Base-by-base conservation (phyloP, 2,329 filamentous ascomycete species). In the Rutstroemia sp. region DNA sequence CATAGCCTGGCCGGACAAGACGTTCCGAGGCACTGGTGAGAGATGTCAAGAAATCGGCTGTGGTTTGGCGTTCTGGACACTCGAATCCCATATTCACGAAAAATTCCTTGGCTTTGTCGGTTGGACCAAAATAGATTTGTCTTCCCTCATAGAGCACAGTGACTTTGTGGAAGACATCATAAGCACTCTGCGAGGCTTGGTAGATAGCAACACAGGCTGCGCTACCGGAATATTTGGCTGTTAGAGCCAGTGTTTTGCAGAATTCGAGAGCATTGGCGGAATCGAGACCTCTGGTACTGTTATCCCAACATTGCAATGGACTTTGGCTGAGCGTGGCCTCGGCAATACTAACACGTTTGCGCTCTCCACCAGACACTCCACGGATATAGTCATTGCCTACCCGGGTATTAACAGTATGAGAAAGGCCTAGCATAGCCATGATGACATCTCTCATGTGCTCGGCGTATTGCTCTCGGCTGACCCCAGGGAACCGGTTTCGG, bases 311-410 rank as follows among this genome's bases (percentile, higher is more conserved):
- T 9, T 62, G 63, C 48, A 70, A 66, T 40, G 78, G 83, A 0
- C 83, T 81, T 16, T 76, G 71, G 1, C 74, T 75, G 9, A 79
- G 78, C 0, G 81, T 79, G 62, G 88, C 89, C 70, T 94, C 89
- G 0, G 87, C 88, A 58, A 94, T 90, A 45, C 84, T 88, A 7
- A 94, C 89, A 68, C 90, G 84, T 73, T 95, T 92, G 53, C 85
- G 76, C 67, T 89, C 86, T 21, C 86, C 86, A 21, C 86, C 86
- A 2, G 81, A 85, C 0, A 89, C 80, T 46, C 88, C 88, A 5
- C 68, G 82, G 2, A 91, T 77, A 45, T 87, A 83, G 62, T 89
- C 86, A 57, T 90, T 84, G 6, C 88, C 88, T 6, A 92, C 86
- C 64, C 85, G 87, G 8, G 88, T 91, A 58, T 84, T 78, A 64